Evolutionary conservation across 768 basidiomycete species (phyloP).

Genomic region (Rhodotorula toruloides): DNA sequence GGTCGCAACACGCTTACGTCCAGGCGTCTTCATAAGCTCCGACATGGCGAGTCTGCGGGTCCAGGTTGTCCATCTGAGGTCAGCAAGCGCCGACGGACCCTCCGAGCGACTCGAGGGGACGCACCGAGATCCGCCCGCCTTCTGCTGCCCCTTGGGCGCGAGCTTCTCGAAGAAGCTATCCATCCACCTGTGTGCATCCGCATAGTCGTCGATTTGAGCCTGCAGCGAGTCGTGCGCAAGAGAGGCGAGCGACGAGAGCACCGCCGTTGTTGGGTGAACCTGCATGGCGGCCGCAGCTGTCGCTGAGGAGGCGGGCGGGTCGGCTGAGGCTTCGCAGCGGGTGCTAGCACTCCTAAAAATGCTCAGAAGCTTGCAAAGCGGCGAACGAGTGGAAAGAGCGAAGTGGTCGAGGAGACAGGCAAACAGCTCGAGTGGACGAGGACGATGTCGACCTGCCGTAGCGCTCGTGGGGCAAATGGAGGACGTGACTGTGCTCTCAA

Average conservation of each 20-base stretch:
- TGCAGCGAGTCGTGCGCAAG: conserved; percentile 19
- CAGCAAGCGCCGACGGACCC: background rate
- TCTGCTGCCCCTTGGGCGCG: background rate
- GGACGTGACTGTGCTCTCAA: too few species aligned
- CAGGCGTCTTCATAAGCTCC: conserved; percentile 36
- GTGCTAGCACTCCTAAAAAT: too few species aligned
- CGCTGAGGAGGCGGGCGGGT: background rate
- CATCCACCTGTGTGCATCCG: conserved; percentile 31
- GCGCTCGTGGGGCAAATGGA: too few species aligned
- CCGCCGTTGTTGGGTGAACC: conserved; percentile 28
- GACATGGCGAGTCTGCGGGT: conserved; percentile 21
- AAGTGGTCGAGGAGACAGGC: too few species aligned
- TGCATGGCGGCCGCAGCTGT: background rate
- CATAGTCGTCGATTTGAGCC: conserved; percentile 19
- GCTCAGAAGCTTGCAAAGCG: too few species aligned
- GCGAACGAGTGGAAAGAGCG: background rate
- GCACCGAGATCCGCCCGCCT: background rate
- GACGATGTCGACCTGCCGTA: too few species aligned
- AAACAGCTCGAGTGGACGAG: too few species aligned
- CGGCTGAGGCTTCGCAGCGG: background rate
- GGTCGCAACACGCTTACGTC: conserved; percentile 26
- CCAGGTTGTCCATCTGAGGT: background rate
- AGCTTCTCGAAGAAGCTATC: conserved; percentile 33
- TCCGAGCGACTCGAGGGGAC: background rate
- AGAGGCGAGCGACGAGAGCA: conserved; percentile 13